Evolutionary conservation across 768 basidiomycete species (phyloP), one percentile per base, ranked within the genome.

Genomic region (Russula abietina): DNA sequence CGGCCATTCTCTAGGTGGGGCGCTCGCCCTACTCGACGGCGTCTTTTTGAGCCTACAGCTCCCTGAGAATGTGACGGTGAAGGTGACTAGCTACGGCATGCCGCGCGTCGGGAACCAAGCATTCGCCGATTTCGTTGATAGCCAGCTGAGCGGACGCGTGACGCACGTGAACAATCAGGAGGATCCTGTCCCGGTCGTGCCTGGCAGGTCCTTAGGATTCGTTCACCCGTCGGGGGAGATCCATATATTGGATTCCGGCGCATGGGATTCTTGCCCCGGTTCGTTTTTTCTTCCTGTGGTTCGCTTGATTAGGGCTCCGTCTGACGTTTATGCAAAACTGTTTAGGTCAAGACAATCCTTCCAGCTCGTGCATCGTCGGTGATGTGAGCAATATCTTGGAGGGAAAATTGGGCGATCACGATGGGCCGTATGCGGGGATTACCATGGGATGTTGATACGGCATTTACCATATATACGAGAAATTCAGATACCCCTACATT

Each of bases 281-380:
- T 19, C 3, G 63, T 61, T 11, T 28, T 28, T 24, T 2, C 22
- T 41, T 6, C 39, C 39, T 43, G 62, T 54, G 6, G 38, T 39
- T 39, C 16, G 38, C 36, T 3, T 36, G 36, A 14, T 4, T 36
- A 36, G 38, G 12, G 16, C 38, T 16, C 16, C 16, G 38, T 38
- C 39, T 61, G 32, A 56, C 22, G 11, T 30, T 24, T n/a, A 3
- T 17, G 11, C 17, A 16, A 28, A 5, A 33, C 7, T 11, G 24
- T 56, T 38, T 55, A 83, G 83, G 86, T 4, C 80, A 86, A 61
- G 87, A 89, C 64, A 88, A 88, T 68, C 67, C 77, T 6, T 81
- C 77, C 63, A 64, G 51, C 3, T 69, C 77, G 60, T 88, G 86
- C 71, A 76, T 70, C 9, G 77, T 77, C 22, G 85, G 84, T 1